Conservation (phyloP, 805 yeast genomes). For the Nakazawaea laoshanensis region DNA sequence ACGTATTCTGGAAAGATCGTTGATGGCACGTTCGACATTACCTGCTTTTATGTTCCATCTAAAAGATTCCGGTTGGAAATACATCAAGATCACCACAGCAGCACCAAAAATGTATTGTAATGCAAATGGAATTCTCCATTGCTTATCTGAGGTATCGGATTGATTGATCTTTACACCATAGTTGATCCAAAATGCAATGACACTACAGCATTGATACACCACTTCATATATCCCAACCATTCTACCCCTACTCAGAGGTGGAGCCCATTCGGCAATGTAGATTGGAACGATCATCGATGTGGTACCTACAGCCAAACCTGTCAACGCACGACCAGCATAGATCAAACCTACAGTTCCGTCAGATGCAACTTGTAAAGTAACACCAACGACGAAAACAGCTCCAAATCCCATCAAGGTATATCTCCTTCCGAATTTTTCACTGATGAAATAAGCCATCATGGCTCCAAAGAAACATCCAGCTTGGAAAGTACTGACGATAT, state of each 20-base stretch:
- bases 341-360: slow-evolving; percentile 29
- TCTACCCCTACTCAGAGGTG: slow-evolving; percentile 35
- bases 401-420: slow-evolving; percentile 33
- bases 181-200: slow-evolving; percentile 41
- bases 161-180: slow-evolving; percentile 31
- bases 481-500: slow-evolving; percentile 39
- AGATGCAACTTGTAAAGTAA: slow-evolving; percentile 4
- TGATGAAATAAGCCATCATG: slow-evolving; percentile 31
- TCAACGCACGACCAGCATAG: slow-evolving; percentile 42
- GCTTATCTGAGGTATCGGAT: slow-evolving; percentile 21
- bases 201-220: slow-evolving; percentile 39
- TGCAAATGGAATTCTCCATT: slow-evolving; percentile 41
- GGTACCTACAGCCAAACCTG: slow-evolving; percentile 47
- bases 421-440: slow-evolving; percentile 31
- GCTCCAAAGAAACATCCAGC: slow-evolving; percentile 46
- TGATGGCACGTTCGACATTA: slow-evolving; percentile 24
- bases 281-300: slow-evolving; percentile 41
- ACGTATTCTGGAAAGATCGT: slow-evolving; percentile 29
- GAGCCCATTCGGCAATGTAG: slow-evolving; percentile 34
- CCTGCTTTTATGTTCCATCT: slow-evolving; percentile 31
- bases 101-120: slow-evolving; percentile 27
- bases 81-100: slow-evolving; percentile 27
- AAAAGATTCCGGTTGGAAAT: slow-evolving; percentile 36
- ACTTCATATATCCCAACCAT: slow-evolving; percentile 38
- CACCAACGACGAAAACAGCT: slow-evolving; percentile 19